phyloP scores from a whole-genome alignment of 2,329 filamentous ascomycete genomes.

The Penicillium sp. region DNA sequence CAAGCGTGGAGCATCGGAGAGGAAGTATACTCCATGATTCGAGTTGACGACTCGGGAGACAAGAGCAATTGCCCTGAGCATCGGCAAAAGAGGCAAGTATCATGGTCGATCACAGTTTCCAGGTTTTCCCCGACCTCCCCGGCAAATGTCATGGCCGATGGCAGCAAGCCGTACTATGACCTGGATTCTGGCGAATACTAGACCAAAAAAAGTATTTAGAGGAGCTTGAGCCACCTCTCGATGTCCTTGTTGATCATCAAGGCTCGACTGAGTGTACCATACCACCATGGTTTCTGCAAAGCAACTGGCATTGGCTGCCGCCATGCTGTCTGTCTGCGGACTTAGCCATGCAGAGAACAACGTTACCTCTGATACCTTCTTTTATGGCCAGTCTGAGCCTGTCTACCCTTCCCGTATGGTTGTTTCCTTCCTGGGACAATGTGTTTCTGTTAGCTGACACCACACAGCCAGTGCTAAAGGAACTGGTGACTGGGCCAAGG shows the following conservation, averaged over 20 bases:
- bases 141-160: background rate
- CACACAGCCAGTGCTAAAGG: conserved; percentile 14
- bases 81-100: conserved; percentile 1
- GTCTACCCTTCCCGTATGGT: conserved; percentile 25
- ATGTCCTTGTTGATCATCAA: background rate
- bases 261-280: background rate
- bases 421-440: background rate
- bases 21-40: background rate
- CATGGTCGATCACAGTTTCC: background rate
- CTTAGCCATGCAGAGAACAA: conserved; percentile 13
- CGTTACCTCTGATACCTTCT: conserved; percentile 36
- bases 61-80: background rate
- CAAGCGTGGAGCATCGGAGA: background rate
- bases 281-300: conserved; percentile 8
- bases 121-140: background rate
- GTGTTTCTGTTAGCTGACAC: background rate
- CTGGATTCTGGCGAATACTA: background rate
- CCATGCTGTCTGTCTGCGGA: conserved; percentile 17
- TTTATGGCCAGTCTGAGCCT: conserved; percentile 24
- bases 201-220: conserved; percentile 2
- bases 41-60: background rate
- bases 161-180: background rate
- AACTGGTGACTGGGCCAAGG: conserved; percentile 21
- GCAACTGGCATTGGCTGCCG: conserved; percentile 12
- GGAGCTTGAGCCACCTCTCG: background rate